Conservation (phyloP, 1,284 basidiomycete species). For the Cerioporus squamosus region DNA sequence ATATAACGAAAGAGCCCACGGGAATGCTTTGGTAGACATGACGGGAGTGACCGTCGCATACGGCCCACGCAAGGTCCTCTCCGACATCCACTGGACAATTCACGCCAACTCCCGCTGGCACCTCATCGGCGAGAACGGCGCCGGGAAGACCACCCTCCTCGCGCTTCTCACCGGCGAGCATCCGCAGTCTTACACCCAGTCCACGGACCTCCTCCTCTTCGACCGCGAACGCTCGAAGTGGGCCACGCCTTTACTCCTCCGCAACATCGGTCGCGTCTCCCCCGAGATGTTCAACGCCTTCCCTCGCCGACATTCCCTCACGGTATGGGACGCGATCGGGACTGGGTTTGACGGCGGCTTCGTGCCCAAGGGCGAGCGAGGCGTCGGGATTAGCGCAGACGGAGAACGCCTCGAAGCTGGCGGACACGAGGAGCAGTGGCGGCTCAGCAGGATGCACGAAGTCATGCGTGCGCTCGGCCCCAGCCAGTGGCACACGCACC, state of each 20-base stretch:
- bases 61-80: conserved; percentile 58
- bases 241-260: conserved; percentile 60
- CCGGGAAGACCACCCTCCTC: conserved; percentile 96
- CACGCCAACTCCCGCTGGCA: conserved; percentile 85
- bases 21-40: conserved; percentile 22
- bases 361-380: conserved; percentile 52
- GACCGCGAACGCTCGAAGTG: conserved; percentile 66
- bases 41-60: conserved; percentile 23
- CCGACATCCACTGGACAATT: conserved; percentile 81
- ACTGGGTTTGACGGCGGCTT: conserved; percentile 89
- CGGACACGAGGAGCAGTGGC: conserved; percentile 45
- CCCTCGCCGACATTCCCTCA: conserved; percentile 74
- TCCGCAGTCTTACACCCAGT: conserved; percentile 88
- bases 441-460: conserved; percentile 50
- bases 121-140: conserved; percentile 87
- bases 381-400: conserved; percentile 48
- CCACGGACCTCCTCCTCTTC: conserved; percentile 72
- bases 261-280: conserved; percentile 78
- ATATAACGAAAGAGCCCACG: conserved; percentile 14
- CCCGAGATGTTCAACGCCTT: conserved; percentile 94
- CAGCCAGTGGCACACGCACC: conserved; percentile 43
- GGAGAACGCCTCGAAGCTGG: conserved; percentile 30
- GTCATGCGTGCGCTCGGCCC: conserved; percentile 73
- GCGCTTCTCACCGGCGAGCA: conserved; percentile 93
- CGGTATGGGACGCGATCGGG: conserved; percentile 78